phyloP scores from a whole-genome alignment of 176 grass and related monocot genomes.

The Aegilops sharonensis region DNA sequence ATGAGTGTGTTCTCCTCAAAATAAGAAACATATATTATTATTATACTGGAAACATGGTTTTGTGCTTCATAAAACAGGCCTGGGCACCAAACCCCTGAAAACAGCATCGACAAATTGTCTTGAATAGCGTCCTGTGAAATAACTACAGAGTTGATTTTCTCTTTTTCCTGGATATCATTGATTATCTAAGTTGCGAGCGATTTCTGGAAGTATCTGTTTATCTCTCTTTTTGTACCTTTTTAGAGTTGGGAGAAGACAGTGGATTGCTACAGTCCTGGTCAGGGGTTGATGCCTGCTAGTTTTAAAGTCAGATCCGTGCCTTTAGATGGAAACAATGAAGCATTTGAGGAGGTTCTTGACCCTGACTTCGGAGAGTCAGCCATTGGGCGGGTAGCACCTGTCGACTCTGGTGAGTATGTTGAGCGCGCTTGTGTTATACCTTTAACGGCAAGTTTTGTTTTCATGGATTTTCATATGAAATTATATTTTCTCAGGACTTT shows the following conservation, averaged over 20 bases:
- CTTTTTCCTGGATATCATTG: neutral
- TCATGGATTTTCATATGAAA: neutral
- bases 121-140: neutral
- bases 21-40: neutral
- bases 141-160: neutral
- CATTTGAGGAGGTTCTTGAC: conserved; percentile 94
- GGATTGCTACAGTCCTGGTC: conserved; percentile 93
- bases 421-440: neutral
- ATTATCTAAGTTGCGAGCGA: neutral
- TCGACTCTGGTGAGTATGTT: conserved; percentile 82
- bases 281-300: conserved; percentile 96
- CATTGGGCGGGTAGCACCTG: conserved; percentile 92
- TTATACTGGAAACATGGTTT: conserved; percentile 5
- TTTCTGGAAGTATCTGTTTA: conserved; percentile 10
- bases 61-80: conserved; percentile 2
- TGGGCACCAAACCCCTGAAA: conserved; percentile 7
- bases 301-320: conserved; percentile 95
- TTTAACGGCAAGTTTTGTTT: neutral
- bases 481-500: conserved; percentile 64
- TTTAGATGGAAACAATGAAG: conserved; percentile 91
- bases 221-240: neutral
- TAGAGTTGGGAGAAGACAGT: conserved; percentile 99
- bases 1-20: neutral
- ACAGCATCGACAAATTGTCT: neutral
- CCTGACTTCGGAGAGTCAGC: conserved; percentile 97